A percentile compares a stretch with the other conserved stretches of the same genome.
phyloP scores from a whole-genome alignment of 2,329 filamentous ascomycete species.

The Hypoxylon sp. region DNA sequence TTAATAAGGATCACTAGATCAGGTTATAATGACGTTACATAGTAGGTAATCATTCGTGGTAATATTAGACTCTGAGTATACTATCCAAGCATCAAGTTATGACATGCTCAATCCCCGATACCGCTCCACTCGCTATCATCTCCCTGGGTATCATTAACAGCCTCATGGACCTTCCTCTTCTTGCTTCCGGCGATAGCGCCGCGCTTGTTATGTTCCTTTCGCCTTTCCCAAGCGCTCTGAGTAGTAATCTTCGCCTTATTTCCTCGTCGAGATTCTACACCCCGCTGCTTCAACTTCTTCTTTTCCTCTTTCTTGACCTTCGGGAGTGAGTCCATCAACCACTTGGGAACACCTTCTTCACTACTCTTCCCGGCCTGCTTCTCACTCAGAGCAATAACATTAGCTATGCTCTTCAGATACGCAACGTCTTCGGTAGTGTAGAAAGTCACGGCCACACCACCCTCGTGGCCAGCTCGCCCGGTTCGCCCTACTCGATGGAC shows the following conservation, averaged over 20 bases:
- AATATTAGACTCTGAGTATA: slow-evolving; percentile 1
- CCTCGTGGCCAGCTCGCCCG: slow-evolving; percentile 86
- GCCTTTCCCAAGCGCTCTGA: slow-evolving; percentile 82
- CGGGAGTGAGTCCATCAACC: slow-evolving; percentile 90
- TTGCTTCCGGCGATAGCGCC: slow-evolving; percentile 75
- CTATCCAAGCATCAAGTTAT: not conserved
- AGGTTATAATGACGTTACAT: not conserved
- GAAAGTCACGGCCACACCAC: slow-evolving; percentile 91
- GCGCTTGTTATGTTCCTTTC: slow-evolving; percentile 75
- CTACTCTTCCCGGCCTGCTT: slow-evolving; percentile 72
- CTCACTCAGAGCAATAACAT: slow-evolving; percentile 89
- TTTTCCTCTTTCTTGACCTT: slow-evolving; percentile 86
- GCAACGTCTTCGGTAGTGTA: slow-evolving; percentile 97
- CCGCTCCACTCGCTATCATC: slow-evolving; percentile 63
- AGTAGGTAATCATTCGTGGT: slow-evolving; percentile 1
- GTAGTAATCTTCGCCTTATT: slow-evolving; percentile 81
- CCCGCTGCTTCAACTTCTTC: slow-evolving; percentile 84
- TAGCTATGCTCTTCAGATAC: slow-evolving; percentile 89
- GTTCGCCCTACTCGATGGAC: slow-evolving; percentile 95
- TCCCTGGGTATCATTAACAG: slow-evolving; percentile 49
- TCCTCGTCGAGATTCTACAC: slow-evolving; percentile 75
- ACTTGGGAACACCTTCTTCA: slow-evolving; percentile 78
- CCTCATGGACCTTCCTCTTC: slow-evolving; percentile 62
- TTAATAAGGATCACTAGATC: not conserved
- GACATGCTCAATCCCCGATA: slow-evolving; percentile 59